Evolutionary conservation across 352 stramenopile species (phyloP), one percentile per base, ranked within the genome.

Genomic region (Phytophthora cryptogea): DNA sequence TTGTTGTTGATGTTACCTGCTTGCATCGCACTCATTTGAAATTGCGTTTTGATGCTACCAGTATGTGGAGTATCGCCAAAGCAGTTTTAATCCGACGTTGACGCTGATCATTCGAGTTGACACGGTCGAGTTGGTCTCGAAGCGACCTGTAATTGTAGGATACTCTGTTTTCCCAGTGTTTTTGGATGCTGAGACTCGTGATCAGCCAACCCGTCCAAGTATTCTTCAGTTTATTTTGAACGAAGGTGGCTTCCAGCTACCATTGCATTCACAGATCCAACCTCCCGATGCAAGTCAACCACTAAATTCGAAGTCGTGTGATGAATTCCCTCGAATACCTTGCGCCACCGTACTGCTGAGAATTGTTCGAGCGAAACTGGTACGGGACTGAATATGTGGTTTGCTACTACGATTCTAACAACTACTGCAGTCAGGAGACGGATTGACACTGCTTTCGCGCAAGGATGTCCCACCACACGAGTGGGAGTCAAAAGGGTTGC

Each of bases 91-190:
- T 26, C 83, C 88, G 28, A 94, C 81, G 1, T 61, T 90, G 27
- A 95, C 86, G n/a, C 59, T 96, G 13, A 54, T 97, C 27, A 76
- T 97, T 33, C 83, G 90, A 16, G 43, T 97, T 9, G 90, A 97
- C 40, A 96, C 88, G 1, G 57, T 96, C 32, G 80, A 96, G 46
- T 11, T 66, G 2, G 45, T 54, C 27, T 86, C 72, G 7, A 85
- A 79, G 42, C 49, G 66, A 16, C 61, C 82, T 5, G 67, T 76
- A 9, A 92, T 90, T 14, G 48, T 96, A 26, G 90, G 86, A 5
- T 97, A 97, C 48, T 66, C 78, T 1, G 39, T 78, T 0, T 61
- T 95, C 14, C 68, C 88, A 2, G 59, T 89, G 3, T 97, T 97
- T 60, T 46, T 94, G 8, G 78, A 95, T 48, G 48, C 60, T 5